Base-by-base conservation (phyloP, 2,329 filamentous ascomycete species). In the Pseudogymnoascus sp. region DNA sequence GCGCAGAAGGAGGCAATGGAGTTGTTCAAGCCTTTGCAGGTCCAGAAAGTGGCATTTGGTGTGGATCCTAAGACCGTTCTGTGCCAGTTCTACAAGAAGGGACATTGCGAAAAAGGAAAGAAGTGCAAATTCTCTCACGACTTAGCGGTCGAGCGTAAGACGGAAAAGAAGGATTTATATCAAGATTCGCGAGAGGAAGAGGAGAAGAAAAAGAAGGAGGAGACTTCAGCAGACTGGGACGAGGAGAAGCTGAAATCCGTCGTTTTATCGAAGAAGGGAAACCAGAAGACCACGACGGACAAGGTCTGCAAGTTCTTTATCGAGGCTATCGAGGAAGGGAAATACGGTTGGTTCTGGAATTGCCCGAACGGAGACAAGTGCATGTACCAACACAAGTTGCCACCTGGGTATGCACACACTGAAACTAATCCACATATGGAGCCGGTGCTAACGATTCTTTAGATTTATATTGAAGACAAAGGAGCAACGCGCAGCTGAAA, bases 251-350 rank as follows among this genome's bases (percentile, higher is more conserved):
- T 99, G 69, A 84, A 89, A 68, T 88, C 87, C 61, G 94, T 99
- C 35, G 91, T 99, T 22, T 69, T 95, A 73, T 95, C 89, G 70
- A 99, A 99, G 79, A 96, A 99, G 75, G 94, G 94, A 59, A 99
- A 99, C 75, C 94, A 96, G 63, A 86, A 88, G 73, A 96, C 92
- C 20, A 90, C 89, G 4, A 99, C 94, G 54, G 94, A 99, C 73
- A 99, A 97, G 77, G 94, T 99, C 67, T 99, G 94, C 90, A 99
- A 97, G 77, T 96, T 79, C 80, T 99, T 99, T 74, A 94, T 97
- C 73, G 87, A 92, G 67, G 94, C 94, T 25, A 94, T 99, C 65
- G 94, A 99, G 77, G 94, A 99, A 72, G 90, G 91, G 70, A 99
- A 97, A 76, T 99, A 99, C 70, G 94, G 94, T 65, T 99, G 94